Evolutionary conservation across 2,329 filamentous ascomycete genomes (phyloP), one percentile per base, ranked within the genome.

Genomic region (Sporothrix inflata): DNA sequence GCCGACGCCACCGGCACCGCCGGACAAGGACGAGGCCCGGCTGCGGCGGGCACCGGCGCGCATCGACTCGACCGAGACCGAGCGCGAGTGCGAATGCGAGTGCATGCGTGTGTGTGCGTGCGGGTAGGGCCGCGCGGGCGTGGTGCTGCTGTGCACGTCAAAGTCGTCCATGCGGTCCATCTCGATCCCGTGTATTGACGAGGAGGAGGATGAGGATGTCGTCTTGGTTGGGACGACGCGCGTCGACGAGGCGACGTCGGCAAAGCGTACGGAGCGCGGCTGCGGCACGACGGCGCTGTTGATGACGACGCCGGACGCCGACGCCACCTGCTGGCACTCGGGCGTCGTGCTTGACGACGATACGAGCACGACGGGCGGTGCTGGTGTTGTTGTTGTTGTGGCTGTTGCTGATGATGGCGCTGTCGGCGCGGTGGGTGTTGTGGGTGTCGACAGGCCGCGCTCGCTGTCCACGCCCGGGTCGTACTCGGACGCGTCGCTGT

Each of bases 91-190:
- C 4, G 69, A 69, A 27, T 57, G 72, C n/a, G 61, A 61, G 72
- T 67, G 67, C 49, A 27, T 42, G 63, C 45, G 57, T 9, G 53
- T 27, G 30, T 68, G 61, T 11, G 65, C 30, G 21, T 61, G 55
- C 16, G 45, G 55, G n/a, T 65, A 90, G 93, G 92, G 77, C 96
- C 97, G 84, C 97, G 90, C 24, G n/a, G 60, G 34, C n/a, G 34
- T 63, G 34, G 24, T 27, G 24, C 14, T 30, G 53, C 53, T 57
- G 21, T 57, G 16, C 55, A 12, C 82, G 24, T 45, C 61, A 24
- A 45, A 9, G 24, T 38, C 65, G 27, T 51, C 65, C 65, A 67
- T 67, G 65, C 65, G 65, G 65, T 67, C 45, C 65, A 67, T 67
- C 45, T 67, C 65, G 19, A 67, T 67, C 19, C 65, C 65, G 45